Conservation (phyloP, 208 protist genomes). For the Leishmania aethiopica region DNA sequence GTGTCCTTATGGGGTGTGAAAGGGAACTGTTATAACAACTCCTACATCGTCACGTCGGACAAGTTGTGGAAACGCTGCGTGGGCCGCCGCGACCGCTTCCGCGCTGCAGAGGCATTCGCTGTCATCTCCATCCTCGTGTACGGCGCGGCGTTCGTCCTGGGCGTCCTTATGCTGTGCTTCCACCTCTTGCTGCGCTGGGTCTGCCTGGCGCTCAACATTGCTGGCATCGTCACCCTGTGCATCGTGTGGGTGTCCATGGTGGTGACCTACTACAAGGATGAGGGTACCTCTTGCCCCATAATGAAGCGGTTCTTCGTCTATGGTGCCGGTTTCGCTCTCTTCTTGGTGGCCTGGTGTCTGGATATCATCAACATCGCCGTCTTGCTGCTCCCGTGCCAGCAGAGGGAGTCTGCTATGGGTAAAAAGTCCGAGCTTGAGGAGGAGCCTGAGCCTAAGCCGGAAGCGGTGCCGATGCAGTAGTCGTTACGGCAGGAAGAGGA, state of each 20-base stretch:
- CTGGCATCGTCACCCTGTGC: slow-evolving; percentile 20
- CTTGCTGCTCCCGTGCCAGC: slow-evolving; percentile 11
- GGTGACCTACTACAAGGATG: slow-evolving; percentile 20
- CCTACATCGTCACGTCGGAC: too few relatives aligned
- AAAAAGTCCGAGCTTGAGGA: too few relatives aligned
- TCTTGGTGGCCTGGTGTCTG: slow-evolving; percentile 43
- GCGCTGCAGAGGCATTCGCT: slow-evolving; percentile 39
- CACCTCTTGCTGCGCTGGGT: slow-evolving; percentile 7
- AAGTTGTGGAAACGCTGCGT: slow-evolving; percentile 36
- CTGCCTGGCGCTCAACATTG: slow-evolving; percentile 38
- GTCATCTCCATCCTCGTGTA: slow-evolving; percentile 37
- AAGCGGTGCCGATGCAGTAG: too few relatives aligned
- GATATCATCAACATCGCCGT: slow-evolving; percentile 42
- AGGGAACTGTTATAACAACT: too few relatives aligned
- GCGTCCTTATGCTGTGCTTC: too few relatives aligned
- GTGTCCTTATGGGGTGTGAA: too few relatives aligned
- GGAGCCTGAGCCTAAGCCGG: too few relatives aligned
- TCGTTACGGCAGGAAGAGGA: too few relatives aligned
- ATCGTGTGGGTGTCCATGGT: slow-evolving; percentile 46
- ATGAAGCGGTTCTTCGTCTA: too few relatives aligned
- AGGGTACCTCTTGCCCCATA: too few relatives aligned
- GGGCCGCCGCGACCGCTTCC: slow-evolving; percentile 35
- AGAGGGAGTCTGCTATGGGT: too few relatives aligned
- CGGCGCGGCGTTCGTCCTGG: slow-evolving; percentile 20
- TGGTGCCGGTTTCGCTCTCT: slow-evolving; percentile 38